Base-by-base conservation (phyloP, 306 rosid species). In the Crotalaria pallida region DNA sequence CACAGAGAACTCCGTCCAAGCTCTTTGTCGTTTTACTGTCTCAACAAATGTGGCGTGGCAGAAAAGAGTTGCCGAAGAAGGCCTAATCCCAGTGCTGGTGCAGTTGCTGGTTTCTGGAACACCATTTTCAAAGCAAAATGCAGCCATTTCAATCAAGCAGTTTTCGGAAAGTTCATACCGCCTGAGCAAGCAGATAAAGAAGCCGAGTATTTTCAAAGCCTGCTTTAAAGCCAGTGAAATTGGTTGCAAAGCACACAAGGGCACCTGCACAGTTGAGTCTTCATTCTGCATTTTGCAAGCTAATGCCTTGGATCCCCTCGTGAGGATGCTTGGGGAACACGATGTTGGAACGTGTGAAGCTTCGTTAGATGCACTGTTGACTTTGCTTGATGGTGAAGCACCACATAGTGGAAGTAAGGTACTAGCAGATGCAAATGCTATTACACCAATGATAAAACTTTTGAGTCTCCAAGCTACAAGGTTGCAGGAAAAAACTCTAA, bases 261-360 rank as follows among this genome's bases (percentile, higher is more conserved):
- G 94, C n/a, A 60, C 74, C 17, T 88, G 88, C 40, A 59, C 81
- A 10, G 73, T 88, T 10, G 84, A 77, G 63, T 81, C 90, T 27
- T 85, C 90, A 27, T 88, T 83, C 81, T 88, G 90, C 78, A 65
- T 83, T 15, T 23, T 85, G 48, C 72, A 88, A 74, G 88, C 88
- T 29, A 80, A 81, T 22, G 90, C 90, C 22, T 56, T 88, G 69
- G 86, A 74, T 10, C 90, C 88, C 26, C 87, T 88, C 21, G 90
- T 81, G 77, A 58, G 85, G 72, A 53, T 85, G 87, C 85, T 88
- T n/a, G 66, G 65, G n/a, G 83, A 85, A 40, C 58, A 68, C 40
- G 87, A 88, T 68, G 29, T 57, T 2, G 79, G 58, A 53, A 58
- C 69, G n/a, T 65, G 84, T n/a, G 88, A 88, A 77, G 88, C 90